These are phyloP conservation scores for Gnomoniopsis smithogilvyi DNA, from an alignment of 2,329 filamentous ascomycete species.

Conservation along the genomic window DNA sequence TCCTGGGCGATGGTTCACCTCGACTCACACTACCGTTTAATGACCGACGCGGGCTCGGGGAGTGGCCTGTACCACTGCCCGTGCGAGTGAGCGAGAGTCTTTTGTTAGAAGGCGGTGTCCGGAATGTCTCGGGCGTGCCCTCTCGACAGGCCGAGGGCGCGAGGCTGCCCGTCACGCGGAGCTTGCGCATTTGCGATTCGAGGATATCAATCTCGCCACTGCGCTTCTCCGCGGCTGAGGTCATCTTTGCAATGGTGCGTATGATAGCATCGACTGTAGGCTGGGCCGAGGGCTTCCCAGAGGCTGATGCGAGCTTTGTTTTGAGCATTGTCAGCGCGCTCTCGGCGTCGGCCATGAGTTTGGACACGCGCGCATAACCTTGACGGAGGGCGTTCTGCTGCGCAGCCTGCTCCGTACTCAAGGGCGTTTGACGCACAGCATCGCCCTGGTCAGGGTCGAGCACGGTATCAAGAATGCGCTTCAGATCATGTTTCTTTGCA, in stretches of 20 bases:
- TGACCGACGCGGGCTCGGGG: constrained; percentile 37
- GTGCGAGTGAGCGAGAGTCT: constrained; percentile 34
- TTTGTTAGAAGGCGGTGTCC: constrained; percentile 27
- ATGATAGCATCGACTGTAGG: constrained; percentile 92
- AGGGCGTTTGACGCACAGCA: constrained; percentile 64
- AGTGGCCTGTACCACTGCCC: constrained; percentile 29
- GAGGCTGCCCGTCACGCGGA: constrained; percentile 24
- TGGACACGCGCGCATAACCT: constrained; percentile 71
- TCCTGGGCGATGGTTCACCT: constrained; percentile 47
- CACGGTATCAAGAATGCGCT: constrained; percentile 68
- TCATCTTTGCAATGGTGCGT: constrained; percentile 91
- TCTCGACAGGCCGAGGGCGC: constrained; percentile 32
- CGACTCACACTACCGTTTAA: constrained; percentile 26
- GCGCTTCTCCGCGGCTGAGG: constrained; percentile 84
- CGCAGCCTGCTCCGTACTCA: constrained; percentile 79
- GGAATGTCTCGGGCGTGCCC: constrained; percentile 39
- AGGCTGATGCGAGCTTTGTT: constrained; percentile 65
- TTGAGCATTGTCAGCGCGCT: constrained; percentile 76
- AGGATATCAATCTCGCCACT: constrained; percentile 88
- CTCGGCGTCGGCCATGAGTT: constrained; percentile 73
- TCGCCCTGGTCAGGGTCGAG: constrained; percentile 65
- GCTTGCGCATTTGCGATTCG: constrained; percentile 75
- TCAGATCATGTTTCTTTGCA: constrained; percentile 73
- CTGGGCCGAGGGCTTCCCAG: constrained; percentile 48
- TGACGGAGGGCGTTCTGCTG: constrained; percentile 82